Evolutionary conservation across 1,284 basidiomycete genomes (phyloP), one percentile per base, ranked within the genome.

Genomic region (Melampsora larici-populina): DNA sequence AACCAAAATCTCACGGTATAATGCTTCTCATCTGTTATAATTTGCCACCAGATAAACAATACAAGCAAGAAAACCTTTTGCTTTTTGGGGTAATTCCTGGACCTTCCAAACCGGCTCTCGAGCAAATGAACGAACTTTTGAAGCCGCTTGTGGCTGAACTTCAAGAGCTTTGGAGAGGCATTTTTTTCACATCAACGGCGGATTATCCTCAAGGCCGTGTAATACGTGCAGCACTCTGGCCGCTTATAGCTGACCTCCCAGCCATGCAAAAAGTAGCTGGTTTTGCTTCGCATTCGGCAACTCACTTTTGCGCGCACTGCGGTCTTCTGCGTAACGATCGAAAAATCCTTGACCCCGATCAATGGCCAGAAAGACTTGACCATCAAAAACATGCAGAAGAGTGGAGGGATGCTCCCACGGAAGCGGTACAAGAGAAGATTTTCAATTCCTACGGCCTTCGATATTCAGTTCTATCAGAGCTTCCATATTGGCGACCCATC

Each of bases 161-260:
- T 11, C 60, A 62, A 29, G 60, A 62, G 13, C 24, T 62, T 29
- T 62, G 60, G 60, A 62, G 24, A 62, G 60, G 60, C 24, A 29
- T 62, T 26, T 29, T 13, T 29, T 62, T 62, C 24, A 62, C 60
- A 9, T 13, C 60, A 26, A 62, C 60, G 11, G 15, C 60, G 11
- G 11, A 29, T 11, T 62, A n/a, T n/a, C 15, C 60, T 11, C 9
- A 62, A 13, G 60, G 60, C 11, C 18, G 60, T 62, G 21, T 15
- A 11, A 62, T 62, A 9, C 18, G 36, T 55, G 63, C 64, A 0
- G 17, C 15, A 48, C 29, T 74, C 1, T 55, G 46, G 5, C 63
- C 72, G 7, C 18, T 74, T 9, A 26, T 74, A 2, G 60, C 63
- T 51, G 63, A 74, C n/a, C 72, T 66, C 49, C 72, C 72, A 3